Evolutionary conservation across 495 filamentous ascomycete species (phyloP), one percentile per base, ranked within the genome.

Genomic region (Penicillium waksmanii): DNA sequence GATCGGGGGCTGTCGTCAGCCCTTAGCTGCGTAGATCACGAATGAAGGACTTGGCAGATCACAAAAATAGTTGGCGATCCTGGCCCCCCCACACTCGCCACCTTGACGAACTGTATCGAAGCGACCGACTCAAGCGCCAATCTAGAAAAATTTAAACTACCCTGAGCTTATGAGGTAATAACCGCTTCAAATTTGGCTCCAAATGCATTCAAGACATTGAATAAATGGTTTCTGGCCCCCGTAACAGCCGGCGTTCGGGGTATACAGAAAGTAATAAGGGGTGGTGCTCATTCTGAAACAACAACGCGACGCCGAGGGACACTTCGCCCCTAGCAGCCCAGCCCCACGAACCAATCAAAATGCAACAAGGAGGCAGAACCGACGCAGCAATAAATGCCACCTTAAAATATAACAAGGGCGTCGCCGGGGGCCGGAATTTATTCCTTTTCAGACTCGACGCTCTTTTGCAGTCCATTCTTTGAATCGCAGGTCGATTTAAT

Each of bases 401-500:
- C 36, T 12, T 38, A 23, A 48, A 48, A 48, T 48, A 27, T 27
- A 19, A 48, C 46, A 25, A 25, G 15, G n/a, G 46, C 9, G 23
- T 8, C 9, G 17, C 17, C 4, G 19, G 18, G 42, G 12, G 46
- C 46, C 46, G 15, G 19, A 48, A 13, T 27, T 48, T 23, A 5
- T 23, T 23, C 21, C 21, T 48, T 44, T 21, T 25, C 21, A 25
- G 19, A 48, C 46, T 48, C 46, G 46, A 48, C 13, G 19, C 46
- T 23, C 21, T 48, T 27, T 44, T 48, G 9, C 10, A 25, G 18
- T 48, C 46, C 21, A 7, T 18, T 44, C 42, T 44, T 44, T 7
- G 7, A 48, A 48, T 48, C 46, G 46, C 46, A 48, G 46, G 46
- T 48, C 46, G 46, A 48, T 48, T 48, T 27, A 23, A n/a, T n/a